Evolutionary conservation across 2,329 filamentous ascomycete species (phyloP).

Genomic region (Chaetomium strumarium): DNA sequence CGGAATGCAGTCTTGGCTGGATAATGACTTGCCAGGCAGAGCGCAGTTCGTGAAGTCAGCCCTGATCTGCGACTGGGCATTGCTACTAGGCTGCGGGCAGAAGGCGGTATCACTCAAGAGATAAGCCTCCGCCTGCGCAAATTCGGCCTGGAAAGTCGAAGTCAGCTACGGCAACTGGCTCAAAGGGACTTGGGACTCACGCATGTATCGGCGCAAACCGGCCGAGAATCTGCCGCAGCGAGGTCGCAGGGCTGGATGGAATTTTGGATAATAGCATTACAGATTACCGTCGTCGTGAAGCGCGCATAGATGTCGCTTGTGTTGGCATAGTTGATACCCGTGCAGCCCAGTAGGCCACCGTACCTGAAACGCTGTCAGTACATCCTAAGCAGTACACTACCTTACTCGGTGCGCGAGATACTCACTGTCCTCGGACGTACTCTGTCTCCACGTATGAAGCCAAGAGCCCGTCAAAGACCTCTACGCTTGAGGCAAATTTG

Average conservation of each 20-base stretch:
- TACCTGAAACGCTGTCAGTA: constrained; percentile 54
- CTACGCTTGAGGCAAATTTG: constrained; percentile 66
- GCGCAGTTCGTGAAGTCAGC: constrained; percentile 91
- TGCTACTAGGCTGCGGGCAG: constrained; percentile 60
- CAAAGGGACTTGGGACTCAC: constrained; percentile 41
- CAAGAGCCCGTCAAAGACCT: constrained; percentile 73
- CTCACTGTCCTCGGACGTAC: constrained; percentile 76
- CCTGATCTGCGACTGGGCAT: constrained; percentile 71
- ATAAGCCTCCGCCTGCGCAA: constrained; percentile 81
- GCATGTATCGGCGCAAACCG: constrained; percentile 86
- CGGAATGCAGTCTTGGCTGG: constrained; percentile 63
- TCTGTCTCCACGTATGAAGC: constrained; percentile 64
- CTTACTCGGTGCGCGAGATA: constrained; percentile 5
- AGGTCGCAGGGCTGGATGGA: constrained; percentile 67
- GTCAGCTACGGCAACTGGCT: constrained; percentile 11
- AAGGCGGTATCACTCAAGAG: constrained; percentile 68
- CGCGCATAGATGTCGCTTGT: constrained; percentile 81
- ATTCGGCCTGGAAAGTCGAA: constrained; percentile 56
- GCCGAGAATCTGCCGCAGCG: constrained; percentile 56
- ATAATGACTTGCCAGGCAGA: constrained; percentile 72
- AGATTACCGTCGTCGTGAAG: constrained; percentile 86
- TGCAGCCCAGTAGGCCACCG: constrained; percentile 72
- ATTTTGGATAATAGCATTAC: constrained; percentile 90
- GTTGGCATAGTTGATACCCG: constrained; percentile 68
- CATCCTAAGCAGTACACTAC: constrained; percentile 10